Evolutionary conservation across 495 filamentous ascomycete genomes (phyloP), one percentile per base, ranked within the genome.

Genomic region (Hypomontagnella monticulosa): DNA sequence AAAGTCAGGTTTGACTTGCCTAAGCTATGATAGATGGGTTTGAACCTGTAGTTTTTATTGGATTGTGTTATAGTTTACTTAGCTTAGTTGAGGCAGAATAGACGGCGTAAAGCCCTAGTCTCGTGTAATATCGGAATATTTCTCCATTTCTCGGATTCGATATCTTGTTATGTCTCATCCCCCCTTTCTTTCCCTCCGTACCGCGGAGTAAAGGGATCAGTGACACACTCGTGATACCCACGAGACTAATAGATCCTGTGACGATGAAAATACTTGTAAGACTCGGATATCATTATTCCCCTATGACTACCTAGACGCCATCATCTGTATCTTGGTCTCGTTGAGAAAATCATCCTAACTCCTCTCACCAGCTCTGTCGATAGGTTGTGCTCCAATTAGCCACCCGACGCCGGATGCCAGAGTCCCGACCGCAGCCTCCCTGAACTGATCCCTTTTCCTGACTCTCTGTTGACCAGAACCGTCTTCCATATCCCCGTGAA

Each of bases 391-490:
- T 62, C 89, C 90, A 61, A 96, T 83, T 36, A 96, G 81, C 92
- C 92, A 96, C 2, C 92, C 92, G 68, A 96, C 86, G 2, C 92
- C 92, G 69, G 88, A 91, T 1, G 89, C 92, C 65, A 96, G 75
- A 11, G 80, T 80, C 73, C 92, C 70, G 80, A 91, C 67, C 74
- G 93, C 75, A 82, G 87, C 89, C 84, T 93, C 80, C 80, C 90
- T 75, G 75, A 96, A 82, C 77, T 93, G 85, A 80, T 96, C 92
- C 64, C 93, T 82, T 79, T 93, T 95, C 42, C 92, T 79, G 19
- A 87, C 83, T 62, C 87, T 80, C 10, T 78, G 83, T 14, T 79
- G 75, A 52, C 76, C 32, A n/a, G 61, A 42, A 0, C 38, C 53
- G 19, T 66, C 75, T 14, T 76, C 71, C 63, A 66, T 69, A 72